phyloP scores from a whole-genome alignment of 1,284 basidiomycete genomes.

The Trichosporon ovoides region DNA sequence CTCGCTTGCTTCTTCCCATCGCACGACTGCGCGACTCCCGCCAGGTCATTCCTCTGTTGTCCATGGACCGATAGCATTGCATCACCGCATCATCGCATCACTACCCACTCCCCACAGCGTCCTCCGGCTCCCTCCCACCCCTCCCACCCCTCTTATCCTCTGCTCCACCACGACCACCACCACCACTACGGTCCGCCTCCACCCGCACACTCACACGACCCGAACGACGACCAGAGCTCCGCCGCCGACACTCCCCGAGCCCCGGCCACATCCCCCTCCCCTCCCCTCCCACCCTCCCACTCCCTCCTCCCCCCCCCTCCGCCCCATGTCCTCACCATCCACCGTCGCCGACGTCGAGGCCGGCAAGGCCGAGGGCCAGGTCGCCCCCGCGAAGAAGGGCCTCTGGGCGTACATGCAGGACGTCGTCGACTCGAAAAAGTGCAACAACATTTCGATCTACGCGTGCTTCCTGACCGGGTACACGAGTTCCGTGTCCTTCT shows the following conservation, averaged over 20 bases:
- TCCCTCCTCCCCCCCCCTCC: background rate
- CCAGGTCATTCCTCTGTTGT: too few species aligned
- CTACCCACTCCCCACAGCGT: too few species aligned
- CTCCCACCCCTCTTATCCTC: background rate
- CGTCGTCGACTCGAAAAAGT: slow-evolving; percentile 56
- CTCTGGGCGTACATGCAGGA: slow-evolving; percentile 3
- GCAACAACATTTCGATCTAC: slow-evolving; percentile 60
- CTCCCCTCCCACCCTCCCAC: background rate
- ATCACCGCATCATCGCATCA: too few species aligned
- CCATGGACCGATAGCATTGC: too few species aligned
- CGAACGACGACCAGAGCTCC: background rate
- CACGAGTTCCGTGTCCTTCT: slow-evolving; percentile 69
- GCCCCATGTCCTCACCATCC: background rate
- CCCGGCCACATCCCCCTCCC: background rate
- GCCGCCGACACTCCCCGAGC: background rate
- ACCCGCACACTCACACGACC: background rate
- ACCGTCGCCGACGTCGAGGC: slow-evolving; percentile 11
- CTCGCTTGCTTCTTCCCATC: background rate
- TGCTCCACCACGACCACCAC: background rate
- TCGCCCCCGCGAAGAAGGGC: background rate
- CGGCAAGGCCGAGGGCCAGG: slow-evolving; percentile 3
- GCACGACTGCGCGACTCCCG: too few species aligned
- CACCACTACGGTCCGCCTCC: background rate
- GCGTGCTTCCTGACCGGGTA: slow-evolving; percentile 84
- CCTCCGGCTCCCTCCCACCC: too few species aligned